Percentiles rank a stretch among this genome's conserved stretches.
Evolutionary conservation across 192 early-diverging fungal species (phyloP).

Genomic region (Umbelopsis isabellina): DNA sequence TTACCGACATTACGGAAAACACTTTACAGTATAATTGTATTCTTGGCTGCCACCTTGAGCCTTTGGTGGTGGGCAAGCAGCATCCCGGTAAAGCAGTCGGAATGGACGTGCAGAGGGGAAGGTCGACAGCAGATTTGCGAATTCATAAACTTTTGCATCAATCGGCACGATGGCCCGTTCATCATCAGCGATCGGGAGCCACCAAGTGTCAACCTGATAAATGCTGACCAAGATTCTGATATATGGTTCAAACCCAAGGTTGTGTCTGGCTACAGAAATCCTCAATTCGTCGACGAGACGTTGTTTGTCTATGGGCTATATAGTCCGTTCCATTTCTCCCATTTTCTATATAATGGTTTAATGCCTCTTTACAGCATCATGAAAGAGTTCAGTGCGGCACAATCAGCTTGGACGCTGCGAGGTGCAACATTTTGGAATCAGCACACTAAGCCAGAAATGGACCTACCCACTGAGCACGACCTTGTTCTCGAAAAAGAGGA

Average conservation of each 20-base stretch:
- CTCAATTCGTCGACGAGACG: no score
- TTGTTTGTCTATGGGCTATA: constrained; percentile 44
- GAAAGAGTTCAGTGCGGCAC: constrained; percentile 6
- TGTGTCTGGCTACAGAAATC: not conserved
- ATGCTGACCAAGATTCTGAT: constrained; percentile 12
- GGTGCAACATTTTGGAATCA: constrained; percentile 21
- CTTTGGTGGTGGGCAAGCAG: no score
- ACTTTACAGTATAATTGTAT: no score
- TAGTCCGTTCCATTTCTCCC: constrained; percentile 47
- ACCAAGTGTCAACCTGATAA: constrained; percentile 32
- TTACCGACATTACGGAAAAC: no score
- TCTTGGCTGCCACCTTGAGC: no score
- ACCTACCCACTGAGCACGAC: constrained; percentile 23
- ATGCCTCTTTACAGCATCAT: constrained; percentile 49
- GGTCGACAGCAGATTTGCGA: constrained; percentile 28
- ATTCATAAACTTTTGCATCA: constrained; percentile 39
- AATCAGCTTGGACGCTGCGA: constrained; percentile 34
- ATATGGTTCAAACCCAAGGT: constrained; percentile 25
- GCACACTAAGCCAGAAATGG: constrained; percentile 24
- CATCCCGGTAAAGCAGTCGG: not conserved
- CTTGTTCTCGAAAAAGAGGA: constrained; percentile 22
- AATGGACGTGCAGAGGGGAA: constrained; percentile 26
- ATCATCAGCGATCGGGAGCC: not conserved
- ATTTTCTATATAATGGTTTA: constrained; percentile 53
- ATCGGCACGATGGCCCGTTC: constrained; percentile 30